Evolutionary conservation across 371 early-diverging fungal genomes (phyloP), one percentile per base, ranked within the genome.

Genomic region (Nematocida major): DNA sequence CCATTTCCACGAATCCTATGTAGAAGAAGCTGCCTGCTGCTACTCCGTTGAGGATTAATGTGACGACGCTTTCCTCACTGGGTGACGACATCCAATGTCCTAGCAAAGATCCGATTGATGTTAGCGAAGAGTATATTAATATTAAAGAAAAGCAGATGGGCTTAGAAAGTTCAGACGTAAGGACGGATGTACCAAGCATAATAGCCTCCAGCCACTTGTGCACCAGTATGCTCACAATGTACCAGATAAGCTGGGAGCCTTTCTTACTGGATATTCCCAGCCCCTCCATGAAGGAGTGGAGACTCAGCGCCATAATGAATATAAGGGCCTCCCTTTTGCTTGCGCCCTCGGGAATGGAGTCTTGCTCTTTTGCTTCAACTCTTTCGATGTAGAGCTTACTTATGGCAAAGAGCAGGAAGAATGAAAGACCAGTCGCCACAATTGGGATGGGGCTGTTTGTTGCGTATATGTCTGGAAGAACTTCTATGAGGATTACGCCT

Each of bases 271-370:
- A 30, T 3, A 54, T 66, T 0, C 67, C 83, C 30, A 85, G 50
- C 20, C 85, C 85, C 68, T 85, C 85, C 57, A 85, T 81, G 59
- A 85, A 84, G n/a, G 83, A 83, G 66, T 85, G 85, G 11, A 85
- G 59, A 62, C 82, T 82, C 62, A 85, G 79, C 2, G 82, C 80
- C 4, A 79, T 26, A 39, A 85, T 73, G 67, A 78, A 81, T 43
- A 85, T 76, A 18, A 83, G 63, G 1, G 81, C 84, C 59, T 82
- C 73, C 61, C 77, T 61, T 39, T 76, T 80, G 13, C 77, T 66
- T 0, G 79, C 79, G 11, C 77, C 66, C 11, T 80, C 67, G 49
- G 80, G 79, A 54, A 84, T 59, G 28, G 70, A 54, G 28, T 81
- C 68, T 32, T 68, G 68, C 36, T 79, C 68, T 20, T 2, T 38